Base-by-base conservation (phyloP, 371 early-diverging fungal genomes). In the Nosema muscidifuracis region DNA sequence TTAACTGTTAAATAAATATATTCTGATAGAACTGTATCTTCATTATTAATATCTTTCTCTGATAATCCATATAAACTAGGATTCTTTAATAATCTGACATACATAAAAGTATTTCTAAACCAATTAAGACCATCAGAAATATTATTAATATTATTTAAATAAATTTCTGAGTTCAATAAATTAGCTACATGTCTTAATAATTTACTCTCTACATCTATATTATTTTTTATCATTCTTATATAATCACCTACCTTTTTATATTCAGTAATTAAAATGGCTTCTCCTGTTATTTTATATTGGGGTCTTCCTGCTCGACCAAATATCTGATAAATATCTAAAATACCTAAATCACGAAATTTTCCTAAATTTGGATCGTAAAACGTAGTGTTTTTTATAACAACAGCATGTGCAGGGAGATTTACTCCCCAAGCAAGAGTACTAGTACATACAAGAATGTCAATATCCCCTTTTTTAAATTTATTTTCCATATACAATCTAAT, bases 381-480 rank as follows among this genome's bases (percentile, higher is more conserved):
- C 91, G 66, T 89, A 87, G 97, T 97, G 12, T 97, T 97, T 84
- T 94, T 95, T 82, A 99, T 94, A 62, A 99, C 90, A 56, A 97
- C 97, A 1, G 92, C 89, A 81, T 96, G 92, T 16, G 97, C 97
- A 26, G 99, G 99, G 76, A 99, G 86, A 80, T 99, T 99, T 67
- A 99, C 98, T 84, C 99, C 99, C 97, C 97, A 97, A 33, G 98
- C 98, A 56, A 99, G 85, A 0, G 99, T 99, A 15, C 97, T 93
- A 10, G 99, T 99, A 2, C 91, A 92, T 38, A 92, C 91, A 53
- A 99, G 86, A 16, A 96, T 91, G 82, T 91, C 88, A 70, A 99
- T 85, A 66, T 90, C 89, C 0, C 91, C 90, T 57, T 89, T 90
- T 22, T 86, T 87, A 83, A 97, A 97, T 77, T 93, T 77, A 30